Evolutionary conservation across 805 yeast species (phyloP), one percentile per base, ranked within the genome.

Genomic region (Barnettozyma populi): DNA sequence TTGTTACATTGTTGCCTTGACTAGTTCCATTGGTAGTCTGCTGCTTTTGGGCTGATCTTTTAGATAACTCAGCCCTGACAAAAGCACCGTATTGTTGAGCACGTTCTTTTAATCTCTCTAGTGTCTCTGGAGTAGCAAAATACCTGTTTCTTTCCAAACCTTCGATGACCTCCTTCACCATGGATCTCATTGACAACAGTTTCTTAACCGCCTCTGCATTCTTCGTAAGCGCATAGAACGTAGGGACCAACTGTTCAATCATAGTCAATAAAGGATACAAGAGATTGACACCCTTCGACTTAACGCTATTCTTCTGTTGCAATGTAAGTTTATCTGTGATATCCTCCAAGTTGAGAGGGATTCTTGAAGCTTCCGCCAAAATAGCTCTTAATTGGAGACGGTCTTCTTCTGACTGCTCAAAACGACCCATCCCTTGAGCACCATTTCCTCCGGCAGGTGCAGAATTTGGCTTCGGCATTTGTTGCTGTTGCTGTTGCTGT

Each of bases 81-180:
- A 79, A 85, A 45, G 79, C 80, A 67, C 85, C 81, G 60, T 84
- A 89, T 60, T 82, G 79, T 47, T 82, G 85, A 48, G 86, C 81
- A 57, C 89, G 95, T 41, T 73, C 68, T 51, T 83, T 80, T 47
- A 89, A 75, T 64, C 82, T 84, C 39, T 80, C 86, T 45, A 87
- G 69, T 36, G 86, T 72, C 41, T 81, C 87, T 14, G 85, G 84
- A n/a, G 80, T 78, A 1, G 90, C 90, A 52, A 82, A 76, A 59
- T 76, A 88, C 20, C 75, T 70, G 5, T 84, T 84, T 52, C 79
- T 73, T 49, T 81, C 76, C 54, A 88, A 70, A 41, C 78, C 81
- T 44, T 87, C 94, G 55, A 83, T 67, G 51, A 88, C 85, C 60
- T 83, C 85, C 58, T 80, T 83, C 39, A 87, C 80, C 83, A 88